These are phyloP conservation scores for Metschnikowia noctiluminum DNA, from an alignment of 805 yeast genomes.

Conservation along the genomic window DNA sequence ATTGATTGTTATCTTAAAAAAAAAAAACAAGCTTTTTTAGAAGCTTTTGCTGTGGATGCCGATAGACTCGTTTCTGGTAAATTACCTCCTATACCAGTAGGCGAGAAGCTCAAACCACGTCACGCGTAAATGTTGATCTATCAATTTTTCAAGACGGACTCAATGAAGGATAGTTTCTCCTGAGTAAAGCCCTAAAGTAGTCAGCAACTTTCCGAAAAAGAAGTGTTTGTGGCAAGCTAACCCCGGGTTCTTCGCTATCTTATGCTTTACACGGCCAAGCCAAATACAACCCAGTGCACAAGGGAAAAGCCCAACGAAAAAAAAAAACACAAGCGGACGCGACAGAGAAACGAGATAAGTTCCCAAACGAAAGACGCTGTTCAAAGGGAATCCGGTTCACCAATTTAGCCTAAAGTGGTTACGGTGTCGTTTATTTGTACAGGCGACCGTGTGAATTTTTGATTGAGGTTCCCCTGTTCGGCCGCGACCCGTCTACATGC, in stretches of 20 bases:
- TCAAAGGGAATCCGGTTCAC: slow-evolving; percentile 2
- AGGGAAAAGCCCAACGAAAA: neutral
- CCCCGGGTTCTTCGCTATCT: neutral
- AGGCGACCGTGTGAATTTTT: slow-evolving; percentile 1
- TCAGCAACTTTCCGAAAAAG: no score
- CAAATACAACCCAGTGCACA: neutral
- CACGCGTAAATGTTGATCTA: no score
- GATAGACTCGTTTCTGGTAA: no score
- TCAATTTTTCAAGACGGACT: no score
- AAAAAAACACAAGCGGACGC: slow-evolving; percentile 1
- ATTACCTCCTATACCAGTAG: no score
- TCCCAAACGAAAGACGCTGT: slow-evolving; percentile 1
- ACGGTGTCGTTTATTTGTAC: slow-evolving; percentile 1
- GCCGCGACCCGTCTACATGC: slow-evolving; percentile 8
- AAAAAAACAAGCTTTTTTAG: no score
- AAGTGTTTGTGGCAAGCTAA: neutral
- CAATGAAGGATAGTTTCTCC: no score
- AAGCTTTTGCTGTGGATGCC: no score
- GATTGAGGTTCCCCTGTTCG: slow-evolving; percentile 8
- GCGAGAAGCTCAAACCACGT: no score
- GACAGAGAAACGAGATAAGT: neutral
- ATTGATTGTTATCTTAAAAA: no score
- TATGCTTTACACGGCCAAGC: neutral
- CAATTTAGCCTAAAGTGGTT: slow-evolving; percentile 4
- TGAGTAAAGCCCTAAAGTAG: no score